Evolutionary conservation across 2,329 filamentous ascomycete species (phyloP).

Genomic region (Magnaporthales sp.): DNA sequence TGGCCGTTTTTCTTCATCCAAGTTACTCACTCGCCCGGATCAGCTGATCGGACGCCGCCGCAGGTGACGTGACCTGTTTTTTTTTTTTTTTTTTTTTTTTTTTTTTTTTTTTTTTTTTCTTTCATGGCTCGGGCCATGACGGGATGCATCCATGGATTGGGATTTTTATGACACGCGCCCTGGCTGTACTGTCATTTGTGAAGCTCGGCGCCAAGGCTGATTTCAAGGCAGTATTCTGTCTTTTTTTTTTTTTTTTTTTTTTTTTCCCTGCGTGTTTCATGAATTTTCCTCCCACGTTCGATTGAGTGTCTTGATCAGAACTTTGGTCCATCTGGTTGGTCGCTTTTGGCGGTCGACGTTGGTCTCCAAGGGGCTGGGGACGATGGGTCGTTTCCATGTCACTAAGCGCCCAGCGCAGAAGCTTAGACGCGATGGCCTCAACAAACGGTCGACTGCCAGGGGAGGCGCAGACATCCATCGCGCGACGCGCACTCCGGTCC

Average conservation of each 20-base stretch:
- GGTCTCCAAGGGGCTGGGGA: too few relatives aligned
- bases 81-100: too few relatives aligned
- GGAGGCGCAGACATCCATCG: neutral
- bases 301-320: neutral
- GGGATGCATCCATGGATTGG: neutral
- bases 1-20: neutral
- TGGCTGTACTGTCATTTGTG: neutral
- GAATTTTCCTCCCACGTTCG: neutral
- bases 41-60: neutral
- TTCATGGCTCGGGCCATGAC: neutral
- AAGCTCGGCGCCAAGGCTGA: neutral
- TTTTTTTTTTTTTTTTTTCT: too few relatives aligned
- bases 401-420: neutral
- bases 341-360: neutral
- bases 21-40: neutral
- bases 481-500: neutral
- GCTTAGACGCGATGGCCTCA: neutral
- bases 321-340: neutral
- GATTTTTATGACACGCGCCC: neutral
- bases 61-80: neutral
- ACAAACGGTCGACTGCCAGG: neutral
- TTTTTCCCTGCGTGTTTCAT: neutral
- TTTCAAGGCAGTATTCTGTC: neutral
- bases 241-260: neutral
- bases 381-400: neutral